Base-by-base conservation (phyloP, 169 alveolate species). In the Babesia bovis region DNA sequence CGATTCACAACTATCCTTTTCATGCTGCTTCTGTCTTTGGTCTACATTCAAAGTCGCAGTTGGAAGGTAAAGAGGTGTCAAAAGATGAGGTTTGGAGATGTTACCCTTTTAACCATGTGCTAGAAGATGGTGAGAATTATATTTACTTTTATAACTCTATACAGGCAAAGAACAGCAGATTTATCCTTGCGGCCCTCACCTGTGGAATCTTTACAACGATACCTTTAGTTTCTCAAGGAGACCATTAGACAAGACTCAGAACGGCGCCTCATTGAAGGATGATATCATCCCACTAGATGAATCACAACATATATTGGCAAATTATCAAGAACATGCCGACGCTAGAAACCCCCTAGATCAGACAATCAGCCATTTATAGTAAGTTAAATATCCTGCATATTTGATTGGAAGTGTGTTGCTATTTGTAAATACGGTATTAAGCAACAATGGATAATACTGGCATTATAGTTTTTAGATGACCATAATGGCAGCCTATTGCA, bases 171-270 rank as follows among this genome's bases (percentile, higher is more conserved):
- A 82, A 4, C 76, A 81, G 67, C 32, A 83, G 26, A 25, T 87
- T 32, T 74, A 83, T 60, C 93, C 93, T 5, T 87, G 93, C 55
- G 93, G 93, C 4, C 57, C 83, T 49, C 85, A 84, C 50, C 55
- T 51, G 6, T 82, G 89, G 82, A 61, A 79, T 67, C 59, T 87
- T 13, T 87, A 68, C 65, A 87, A 76, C 23, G 93, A 87, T 58
- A 75, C 6, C 35, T 61, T 81, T 56, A 63, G 40, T 60, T 78
- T 78, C 59, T 38, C 45, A 38, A 38, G n/a, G n/a, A 38, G 13
- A 38, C 45, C 7, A 38, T 38, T n/a, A n/a, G n/a, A n/a, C n/a
- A n/a, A n/a, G n/a, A 47, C 53, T 21, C 3, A 33, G 28, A 36
- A 35, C 28, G 21, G 41, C n/a, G 33, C 81, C 40, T 9, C 32